phyloP scores from a whole-genome alignment of 441 rosid species.

The Euphorbia schlechtendalii region DNA sequence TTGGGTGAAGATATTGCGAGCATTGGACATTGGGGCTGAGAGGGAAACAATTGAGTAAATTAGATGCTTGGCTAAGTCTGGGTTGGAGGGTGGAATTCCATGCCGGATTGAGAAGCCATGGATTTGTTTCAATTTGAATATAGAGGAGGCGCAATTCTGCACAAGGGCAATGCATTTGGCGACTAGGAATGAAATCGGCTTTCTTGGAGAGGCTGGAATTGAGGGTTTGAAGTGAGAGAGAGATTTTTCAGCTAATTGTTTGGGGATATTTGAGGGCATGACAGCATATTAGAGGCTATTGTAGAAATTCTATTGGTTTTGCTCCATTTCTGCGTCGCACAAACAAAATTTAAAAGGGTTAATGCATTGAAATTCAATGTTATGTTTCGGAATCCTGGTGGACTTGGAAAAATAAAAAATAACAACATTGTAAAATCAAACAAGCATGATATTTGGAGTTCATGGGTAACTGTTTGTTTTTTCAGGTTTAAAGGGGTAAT shows the following conservation, averaged over 20 bases:
- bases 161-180: slow-evolving; percentile 47
- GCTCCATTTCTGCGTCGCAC: too few relatives aligned
- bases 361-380: too few relatives aligned
- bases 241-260: background rate
- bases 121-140: slow-evolving; percentile 41
- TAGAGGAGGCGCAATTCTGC: slow-evolving; percentile 40
- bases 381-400: too few relatives aligned
- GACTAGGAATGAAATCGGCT: slow-evolving; percentile 23
- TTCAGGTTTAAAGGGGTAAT: too few relatives aligned
- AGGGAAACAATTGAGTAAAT: slow-evolving; percentile 45
- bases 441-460: too few relatives aligned
- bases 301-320: too few relatives aligned
- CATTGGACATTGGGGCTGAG: slow-evolving; percentile 51
- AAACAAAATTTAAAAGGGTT: too few relatives aligned
- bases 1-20: slow-evolving; percentile 38
- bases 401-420: too few relatives aligned
- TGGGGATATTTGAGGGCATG: background rate
- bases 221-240: background rate
- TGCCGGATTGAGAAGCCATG: slow-evolving; percentile 60
- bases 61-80: slow-evolving; percentile 49
- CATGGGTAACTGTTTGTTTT: too few relatives aligned
- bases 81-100: slow-evolving; percentile 37
- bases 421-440: too few relatives aligned
- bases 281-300: background rate
- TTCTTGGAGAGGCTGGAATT: slow-evolving; percentile 9